phyloP scores from a whole-genome alignment of 2,329 filamentous ascomycete species.

The Diaporthe humulicola region DNA sequence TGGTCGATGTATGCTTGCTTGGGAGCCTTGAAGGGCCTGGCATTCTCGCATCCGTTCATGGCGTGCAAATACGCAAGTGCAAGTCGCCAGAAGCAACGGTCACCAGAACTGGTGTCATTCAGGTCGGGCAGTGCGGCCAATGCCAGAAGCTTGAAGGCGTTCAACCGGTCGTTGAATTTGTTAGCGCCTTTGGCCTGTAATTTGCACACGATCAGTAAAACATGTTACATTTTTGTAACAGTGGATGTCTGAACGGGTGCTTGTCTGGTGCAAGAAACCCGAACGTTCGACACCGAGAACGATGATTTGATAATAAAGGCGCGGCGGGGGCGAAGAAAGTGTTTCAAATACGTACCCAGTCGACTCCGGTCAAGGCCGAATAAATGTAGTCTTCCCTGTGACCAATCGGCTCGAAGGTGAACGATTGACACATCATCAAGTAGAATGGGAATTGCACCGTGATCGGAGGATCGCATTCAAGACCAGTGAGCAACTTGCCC shows the following conservation, averaged over 20 bases:
- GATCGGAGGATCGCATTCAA: neutral
- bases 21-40: slow-evolving; percentile 23
- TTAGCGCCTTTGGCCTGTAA: neutral
- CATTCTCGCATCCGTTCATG: slow-evolving; percentile 31
- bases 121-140: neutral
- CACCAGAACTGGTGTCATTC: neutral
- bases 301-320: neutral
- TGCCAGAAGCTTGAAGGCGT: neutral
- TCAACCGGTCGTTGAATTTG: neutral
- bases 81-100: slow-evolving; percentile 24
- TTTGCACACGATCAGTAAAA: neutral
- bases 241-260: neutral
- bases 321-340: neutral
- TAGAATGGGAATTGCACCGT: neutral
- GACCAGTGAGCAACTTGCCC: neutral
- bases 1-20: slow-evolving; percentile 15
- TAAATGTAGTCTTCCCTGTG: neutral
- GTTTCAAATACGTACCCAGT: neutral
- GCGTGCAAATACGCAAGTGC: slow-evolving; percentile 13
- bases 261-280: neutral
- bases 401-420: neutral
- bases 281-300: neutral
- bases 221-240: neutral
- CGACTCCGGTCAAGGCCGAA: neutral
- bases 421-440: neutral